These are phyloP conservation scores for Skeletonema grethae DNA, from an alignment of 108 stramenopile genomes.

Conservation along the genomic window DNA sequence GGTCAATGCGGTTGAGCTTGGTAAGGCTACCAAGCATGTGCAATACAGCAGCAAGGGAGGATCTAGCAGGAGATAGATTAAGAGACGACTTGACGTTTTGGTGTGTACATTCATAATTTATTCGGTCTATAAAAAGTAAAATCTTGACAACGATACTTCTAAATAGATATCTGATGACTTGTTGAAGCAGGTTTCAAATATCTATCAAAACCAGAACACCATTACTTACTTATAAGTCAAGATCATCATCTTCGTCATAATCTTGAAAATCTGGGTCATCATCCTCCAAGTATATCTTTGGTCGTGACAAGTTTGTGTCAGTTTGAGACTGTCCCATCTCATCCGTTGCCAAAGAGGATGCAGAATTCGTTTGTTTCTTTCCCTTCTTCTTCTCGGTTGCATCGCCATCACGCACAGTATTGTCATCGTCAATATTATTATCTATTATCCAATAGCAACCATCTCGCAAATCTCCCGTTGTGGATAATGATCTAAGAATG, in stretches of 20 bases:
- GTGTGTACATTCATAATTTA: slow-evolving; percentile 8
- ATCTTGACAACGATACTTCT: too few species aligned
- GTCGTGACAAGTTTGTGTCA: slow-evolving; percentile 8
- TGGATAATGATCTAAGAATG: slow-evolving; percentile 9
- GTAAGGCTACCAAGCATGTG: slow-evolving; percentile 78
- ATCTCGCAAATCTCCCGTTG: slow-evolving; percentile 11
- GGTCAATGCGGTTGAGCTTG: slow-evolving; percentile 59
- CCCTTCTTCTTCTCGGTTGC: not conserved
- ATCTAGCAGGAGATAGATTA: not conserved
- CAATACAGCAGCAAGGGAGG: slow-evolving; percentile 49
- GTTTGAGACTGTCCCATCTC: not conserved
- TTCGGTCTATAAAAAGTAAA: not conserved
- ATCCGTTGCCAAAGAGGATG: not conserved
- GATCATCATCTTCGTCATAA: slow-evolving; percentile 43
- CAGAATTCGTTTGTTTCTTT: not conserved
- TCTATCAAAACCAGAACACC: not conserved
- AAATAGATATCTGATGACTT: not conserved
- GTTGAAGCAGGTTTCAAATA: not conserved
- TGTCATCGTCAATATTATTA: slow-evolving; percentile 1
- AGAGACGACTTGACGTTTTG: not conserved
- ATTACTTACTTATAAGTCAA: slow-evolving; percentile 25
- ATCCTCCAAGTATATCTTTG: slow-evolving; percentile 34
- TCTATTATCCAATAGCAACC: slow-evolving; percentile 26
- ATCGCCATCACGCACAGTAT: not conserved
- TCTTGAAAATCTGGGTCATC: slow-evolving; percentile 43